Base-by-base conservation (phyloP, 495 filamentous ascomycete genomes). In the Penicillium lividum region DNA sequence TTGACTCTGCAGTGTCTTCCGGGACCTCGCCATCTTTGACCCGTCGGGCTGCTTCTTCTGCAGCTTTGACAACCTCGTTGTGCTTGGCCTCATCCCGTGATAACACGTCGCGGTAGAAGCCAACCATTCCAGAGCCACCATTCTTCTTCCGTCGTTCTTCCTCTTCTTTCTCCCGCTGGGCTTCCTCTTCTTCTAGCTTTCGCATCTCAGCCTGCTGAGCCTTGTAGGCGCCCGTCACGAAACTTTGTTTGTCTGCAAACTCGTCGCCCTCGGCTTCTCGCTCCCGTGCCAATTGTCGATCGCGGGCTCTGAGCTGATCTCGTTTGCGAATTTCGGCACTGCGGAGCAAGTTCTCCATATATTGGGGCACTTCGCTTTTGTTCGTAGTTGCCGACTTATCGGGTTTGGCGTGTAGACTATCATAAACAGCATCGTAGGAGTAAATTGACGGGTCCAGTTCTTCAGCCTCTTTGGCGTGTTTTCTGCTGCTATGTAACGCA, bases 161-260 rank as follows among this genome's bases (percentile, higher is more conserved):
- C 63, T 93, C 89, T 59, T 81, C 82, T 62, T 86, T 85, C 70
- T 95, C 91, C 43, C 82, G 73, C 44, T 68, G 63, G 53, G 80
- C 81, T 73, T 98, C 95, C 70, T 95, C 93, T 64, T 88, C 89
- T 65, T 97, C 92, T 7, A 91, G 63, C 64, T 82, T 81, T 62
- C 82, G 71, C 64, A 92, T 79, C 70, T 96, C 94, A 66, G 86
- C 91, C 68, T 97, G 94, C 69, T 97, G 94, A 66, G 84, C 83
- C 77, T 92, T 94, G 65, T 98, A 98, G 45, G 94, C 93, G n/a
- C 85, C 84, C 0, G 94, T 98, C 31, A 98, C 94, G 64, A 98
- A 98, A 68, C 89, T 92, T 73, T 98, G 95, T 73, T 97, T 98
- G 59, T 94, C 95, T 0, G 84, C 89, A 67, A 91, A 97, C 72